phyloP scores from a whole-genome alignment of 192 early-diverging fungal species.

The Coemansia sp. region DNA sequence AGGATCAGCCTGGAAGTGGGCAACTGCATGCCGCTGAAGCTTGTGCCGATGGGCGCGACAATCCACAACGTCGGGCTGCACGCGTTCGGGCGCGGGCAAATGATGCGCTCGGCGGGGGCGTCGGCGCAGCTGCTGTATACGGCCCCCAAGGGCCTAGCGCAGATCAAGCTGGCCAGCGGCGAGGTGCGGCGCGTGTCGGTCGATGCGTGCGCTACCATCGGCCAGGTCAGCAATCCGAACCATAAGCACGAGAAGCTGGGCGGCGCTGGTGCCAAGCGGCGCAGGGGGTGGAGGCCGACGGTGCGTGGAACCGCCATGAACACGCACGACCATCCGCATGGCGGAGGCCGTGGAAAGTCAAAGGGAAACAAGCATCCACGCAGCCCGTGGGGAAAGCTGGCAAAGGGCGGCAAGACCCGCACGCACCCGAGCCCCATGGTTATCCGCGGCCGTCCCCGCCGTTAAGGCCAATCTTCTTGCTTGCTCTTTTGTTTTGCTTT shows the following conservation, averaged over 20 bases:
- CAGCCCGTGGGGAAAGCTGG: slow-evolving; percentile 88
- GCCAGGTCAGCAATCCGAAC: slow-evolving; percentile 85
- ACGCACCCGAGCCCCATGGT: slow-evolving; percentile 68
- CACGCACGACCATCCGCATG: slow-evolving; percentile 94
- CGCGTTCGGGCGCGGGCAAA: slow-evolving; percentile 71
- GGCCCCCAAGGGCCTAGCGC: slow-evolving; percentile 74
- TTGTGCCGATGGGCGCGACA: slow-evolving; percentile 90
- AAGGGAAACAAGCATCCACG: slow-evolving; percentile 91
- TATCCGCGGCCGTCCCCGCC: slow-evolving; percentile 59
- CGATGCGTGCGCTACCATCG: slow-evolving; percentile 87
- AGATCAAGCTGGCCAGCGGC: slow-evolving; percentile 81
- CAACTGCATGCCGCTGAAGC: slow-evolving; percentile 86
- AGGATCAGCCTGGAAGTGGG: slow-evolving; percentile 70
- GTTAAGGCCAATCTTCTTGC: slow-evolving; percentile 8
- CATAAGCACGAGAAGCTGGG: slow-evolving; percentile 87
- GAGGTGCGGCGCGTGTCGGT: slow-evolving; percentile 87
- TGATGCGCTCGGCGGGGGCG: slow-evolving; percentile 85
- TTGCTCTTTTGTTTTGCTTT: not conserved
- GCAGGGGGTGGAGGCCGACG: slow-evolving; percentile 84
- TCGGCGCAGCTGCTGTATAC: slow-evolving; percentile 84
- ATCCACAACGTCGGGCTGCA: slow-evolving; percentile 87
- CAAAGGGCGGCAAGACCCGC: slow-evolving; percentile 92
- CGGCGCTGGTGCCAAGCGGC: slow-evolving; percentile 83
- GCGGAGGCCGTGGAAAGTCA: slow-evolving; percentile 92
- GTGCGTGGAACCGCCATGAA: slow-evolving; percentile 98